Evolutionary conservation across 345 rosid genomes (phyloP).

Genomic region (Salix koriyanagi): DNA sequence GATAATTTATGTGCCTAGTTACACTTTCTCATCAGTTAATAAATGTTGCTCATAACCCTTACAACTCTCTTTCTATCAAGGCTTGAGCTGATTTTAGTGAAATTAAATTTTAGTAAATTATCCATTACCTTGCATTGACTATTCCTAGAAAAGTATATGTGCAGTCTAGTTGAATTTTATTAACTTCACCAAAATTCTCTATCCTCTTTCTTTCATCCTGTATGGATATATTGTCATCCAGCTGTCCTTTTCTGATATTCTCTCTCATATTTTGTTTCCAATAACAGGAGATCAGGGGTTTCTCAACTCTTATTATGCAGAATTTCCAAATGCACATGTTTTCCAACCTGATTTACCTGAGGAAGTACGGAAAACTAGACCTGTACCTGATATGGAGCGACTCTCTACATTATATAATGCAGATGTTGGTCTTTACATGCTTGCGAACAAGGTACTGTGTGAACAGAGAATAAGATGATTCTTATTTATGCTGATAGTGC

Average conservation of each 20-base stretch:
- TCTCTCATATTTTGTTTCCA: neutral
- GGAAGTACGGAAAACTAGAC: conserved; percentile 53
- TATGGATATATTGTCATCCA: neutral
- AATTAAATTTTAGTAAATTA: neutral
- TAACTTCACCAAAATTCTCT: neutral
- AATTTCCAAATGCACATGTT: conserved; percentile 76
- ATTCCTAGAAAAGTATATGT: neutral
- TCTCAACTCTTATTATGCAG: conserved; percentile 72
- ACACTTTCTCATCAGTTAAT: neutral
- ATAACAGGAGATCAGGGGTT: conserved; percentile 81
- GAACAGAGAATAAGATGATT: neutral
- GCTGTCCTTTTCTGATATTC: neutral
- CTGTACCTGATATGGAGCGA: conserved; percentile 76
- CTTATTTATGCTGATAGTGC: neutral
- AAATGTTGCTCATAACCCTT: neutral
- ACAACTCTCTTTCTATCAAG: neutral
- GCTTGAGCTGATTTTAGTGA: neutral
- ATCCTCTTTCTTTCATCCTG: neutral
- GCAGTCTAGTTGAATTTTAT: neutral
- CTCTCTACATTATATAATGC: conserved; percentile 92
- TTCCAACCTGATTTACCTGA: conserved; percentile 66
- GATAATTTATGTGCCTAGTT: neutral
- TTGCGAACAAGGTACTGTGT: conserved; percentile 82
- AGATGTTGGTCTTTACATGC: conserved; percentile 98
- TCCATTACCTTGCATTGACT: neutral